Conservation (phyloP, 2,329 filamentous ascomycete genomes). For the Cladophialophora carrionii region DNA sequence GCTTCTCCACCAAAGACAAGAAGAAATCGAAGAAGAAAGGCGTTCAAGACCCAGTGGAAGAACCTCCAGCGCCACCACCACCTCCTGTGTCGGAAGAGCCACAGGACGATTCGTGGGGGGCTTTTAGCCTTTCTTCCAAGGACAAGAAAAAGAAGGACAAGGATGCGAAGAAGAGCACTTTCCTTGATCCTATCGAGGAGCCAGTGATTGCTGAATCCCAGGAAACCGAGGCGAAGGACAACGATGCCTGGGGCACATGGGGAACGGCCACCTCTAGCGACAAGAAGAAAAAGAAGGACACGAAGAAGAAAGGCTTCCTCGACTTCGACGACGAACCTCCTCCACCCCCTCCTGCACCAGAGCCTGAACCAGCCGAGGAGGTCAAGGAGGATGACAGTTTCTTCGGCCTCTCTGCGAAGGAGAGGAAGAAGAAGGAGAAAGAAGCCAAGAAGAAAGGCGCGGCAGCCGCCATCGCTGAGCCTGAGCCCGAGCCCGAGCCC, state of each 20-base stretch:
- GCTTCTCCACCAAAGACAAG: constrained; percentile 40
- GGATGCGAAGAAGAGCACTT: constrained; percentile 46
- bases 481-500: constrained; percentile 17
- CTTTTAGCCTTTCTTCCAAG: constrained; percentile 43
- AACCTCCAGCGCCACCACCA: constrained; percentile 29
- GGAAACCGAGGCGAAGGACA: constrained; percentile 48
- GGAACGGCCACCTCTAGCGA: constrained; percentile 52
- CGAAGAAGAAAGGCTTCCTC: constrained; percentile 7
- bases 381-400: constrained; percentile 47
- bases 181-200: constrained; percentile 6
- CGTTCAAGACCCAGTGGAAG: constrained; percentile 49
- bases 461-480: constrained; percentile 3
- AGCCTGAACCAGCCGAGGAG: constrained; percentile 42
- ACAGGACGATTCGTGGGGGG: constrained; percentile 46
- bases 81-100: constrained; percentile 44
- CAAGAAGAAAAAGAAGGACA: constrained; percentile 48
- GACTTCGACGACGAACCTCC: constrained; percentile 51
- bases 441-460: constrained; percentile 21
- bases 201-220: neutral
- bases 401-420: constrained; percentile 37
- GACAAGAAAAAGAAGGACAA: constrained; percentile 55
- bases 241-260: constrained; percentile 53
- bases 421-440: constrained; percentile 19
- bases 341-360: constrained; percentile 9
- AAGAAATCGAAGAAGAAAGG: constrained; percentile 49